Base-by-base conservation (phyloP, 768 basidiomycete genomes). In the Cystofilobasidium capitatum region DNA sequence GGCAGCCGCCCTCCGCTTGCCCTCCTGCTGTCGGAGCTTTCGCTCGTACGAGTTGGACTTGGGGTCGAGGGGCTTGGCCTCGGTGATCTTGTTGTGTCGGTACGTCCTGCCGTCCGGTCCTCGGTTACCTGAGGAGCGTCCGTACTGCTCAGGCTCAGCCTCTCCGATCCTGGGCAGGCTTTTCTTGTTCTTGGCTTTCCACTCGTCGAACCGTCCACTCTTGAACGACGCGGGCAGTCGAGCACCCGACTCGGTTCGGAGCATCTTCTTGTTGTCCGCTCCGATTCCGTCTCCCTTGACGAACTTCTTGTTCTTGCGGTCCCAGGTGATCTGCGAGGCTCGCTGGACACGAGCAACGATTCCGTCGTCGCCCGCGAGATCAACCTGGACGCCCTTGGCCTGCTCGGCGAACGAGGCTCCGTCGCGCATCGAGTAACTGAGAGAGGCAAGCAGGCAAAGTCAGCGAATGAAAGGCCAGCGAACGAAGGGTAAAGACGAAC, bases 281-380 rank as follows among this genome's bases (percentile, higher is more conserved):
- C 91, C 94, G 51, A 79, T 81, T 14, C 90, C 89, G 64, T 85
- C 87, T 5, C 91, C 90, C 72, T 88, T 84, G 47, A 94, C 81
- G 71, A 96, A 96, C 74, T 88, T 90, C 76, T 96, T 96, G 79
- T 89, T 93, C 79, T 92, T 93, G 74, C 89, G 89, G 78, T 97
- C 92, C 96, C 96, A 99, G 35, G 81, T 86, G 73, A 89, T 75
- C 70, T 81, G 82, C 63, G 85, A 87, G 13, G 79, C 77, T 60
- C 76, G 76, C 60, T 79, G 78, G 10, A 73, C 74, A 26, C 77
- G 76, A 20, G 82, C 79, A 13, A 82, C 81, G 14, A 81, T 76
- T 10, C 82, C 86, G 55, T 91, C 88, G 72, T 97, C 90, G 17
- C 85, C 86, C 2, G 84, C 80, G 33, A 98, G 82, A 76, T 96